These are phyloP conservation scores for Colletotrichum lini DNA, from an alignment of 2,329 filamentous ascomycete species.

Conservation along the genomic window DNA sequence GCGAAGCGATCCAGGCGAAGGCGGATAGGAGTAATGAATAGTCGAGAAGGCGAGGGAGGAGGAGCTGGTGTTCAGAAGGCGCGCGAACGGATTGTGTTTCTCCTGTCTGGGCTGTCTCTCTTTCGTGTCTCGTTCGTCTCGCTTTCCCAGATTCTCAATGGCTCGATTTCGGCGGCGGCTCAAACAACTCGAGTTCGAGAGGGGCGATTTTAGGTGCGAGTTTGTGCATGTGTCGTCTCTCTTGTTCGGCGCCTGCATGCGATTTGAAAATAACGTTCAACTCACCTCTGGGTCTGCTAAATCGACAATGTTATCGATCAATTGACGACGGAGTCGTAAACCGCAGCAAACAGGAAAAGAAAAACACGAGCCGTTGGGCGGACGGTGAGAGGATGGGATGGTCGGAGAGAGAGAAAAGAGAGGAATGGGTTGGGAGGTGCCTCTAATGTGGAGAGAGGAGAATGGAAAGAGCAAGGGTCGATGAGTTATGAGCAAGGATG, in stretches of 20 bases:
- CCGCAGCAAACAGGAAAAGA: constrained; percentile 44
- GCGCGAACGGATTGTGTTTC: constrained; percentile 2
- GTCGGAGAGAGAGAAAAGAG: constrained; percentile 44
- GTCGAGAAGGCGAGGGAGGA: constrained; percentile 29
- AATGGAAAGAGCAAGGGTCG: constrained; percentile 41
- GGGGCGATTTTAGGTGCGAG: constrained; percentile 4
- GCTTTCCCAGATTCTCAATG: constrained; percentile 27
- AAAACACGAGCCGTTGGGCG: constrained; percentile 41
- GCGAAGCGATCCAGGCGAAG: constrained; percentile 23
- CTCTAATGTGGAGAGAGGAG: constrained; percentile 44
- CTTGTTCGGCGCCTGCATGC: constrained; percentile 4
- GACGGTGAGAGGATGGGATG: constrained; percentile 43
- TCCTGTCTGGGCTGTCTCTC: constrained; percentile 28
- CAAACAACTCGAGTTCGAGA: constrained; percentile 13
- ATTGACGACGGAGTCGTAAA: constrained; percentile 33
- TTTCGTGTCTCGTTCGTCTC: constrained; percentile 33
- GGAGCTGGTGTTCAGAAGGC: constrained; percentile 5
- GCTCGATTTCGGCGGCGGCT: constrained; percentile 22
- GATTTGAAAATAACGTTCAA: neutral
- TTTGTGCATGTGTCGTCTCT: constrained; percentile 12
- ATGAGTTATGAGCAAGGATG: constrained; percentile 39
- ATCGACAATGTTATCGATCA: constrained; percentile 32
- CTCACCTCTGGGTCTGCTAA: constrained; percentile 29
- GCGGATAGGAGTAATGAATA: constrained; percentile 17
- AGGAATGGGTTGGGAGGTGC: constrained; percentile 44